phyloP scores from a whole-genome alignment of 768 basidiomycete species.

The Boletus sp. region DNA sequence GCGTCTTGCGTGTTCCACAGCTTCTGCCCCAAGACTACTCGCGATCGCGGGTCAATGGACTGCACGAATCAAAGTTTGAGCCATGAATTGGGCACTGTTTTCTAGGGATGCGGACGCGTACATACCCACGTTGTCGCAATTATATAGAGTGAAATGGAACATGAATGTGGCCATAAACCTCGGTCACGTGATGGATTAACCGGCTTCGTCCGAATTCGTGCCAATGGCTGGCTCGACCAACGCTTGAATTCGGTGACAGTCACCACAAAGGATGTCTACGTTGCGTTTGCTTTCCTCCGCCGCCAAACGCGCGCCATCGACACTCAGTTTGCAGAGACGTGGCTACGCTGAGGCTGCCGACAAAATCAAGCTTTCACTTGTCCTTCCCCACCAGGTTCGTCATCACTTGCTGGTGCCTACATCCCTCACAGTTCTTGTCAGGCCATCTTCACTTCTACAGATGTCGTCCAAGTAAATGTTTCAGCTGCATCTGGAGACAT shows the following conservation, averaged over 20 bases:
- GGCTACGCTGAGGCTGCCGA: constrained; percentile 91
- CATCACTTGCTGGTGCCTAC: background rate
- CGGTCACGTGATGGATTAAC: constrained; percentile 24
- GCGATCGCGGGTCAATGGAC: constrained; percentile 26
- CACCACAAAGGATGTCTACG: constrained; percentile 57
- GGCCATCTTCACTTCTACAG: constrained; percentile 87
- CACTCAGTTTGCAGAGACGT: constrained; percentile 56
- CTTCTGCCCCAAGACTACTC: constrained; percentile 63
- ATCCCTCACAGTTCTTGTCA: constrained; percentile 34
- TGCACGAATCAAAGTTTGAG: constrained; percentile 28
- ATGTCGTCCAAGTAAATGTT: constrained; percentile 95
- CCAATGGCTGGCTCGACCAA: background rate
- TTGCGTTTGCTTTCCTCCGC: constrained; percentile 67
- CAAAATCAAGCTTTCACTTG: constrained; percentile 90
- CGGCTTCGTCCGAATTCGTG: constrained; percentile 31
- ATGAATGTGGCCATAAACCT: background rate
- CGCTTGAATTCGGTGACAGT: background rate
- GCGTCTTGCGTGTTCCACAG: constrained; percentile 55
- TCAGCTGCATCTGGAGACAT: constrained; percentile 94
- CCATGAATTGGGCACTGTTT: constrained; percentile 4
- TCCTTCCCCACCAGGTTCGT: constrained; percentile 91
- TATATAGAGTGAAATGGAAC: background rate
- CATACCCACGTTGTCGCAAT: background rate
- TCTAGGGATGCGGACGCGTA: background rate
- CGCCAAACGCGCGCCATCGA: constrained; percentile 54